These are phyloP conservation scores for Blastobotrys muscicola DNA, from an alignment of 805 yeast genomes.

Conservation along the genomic window DNA sequence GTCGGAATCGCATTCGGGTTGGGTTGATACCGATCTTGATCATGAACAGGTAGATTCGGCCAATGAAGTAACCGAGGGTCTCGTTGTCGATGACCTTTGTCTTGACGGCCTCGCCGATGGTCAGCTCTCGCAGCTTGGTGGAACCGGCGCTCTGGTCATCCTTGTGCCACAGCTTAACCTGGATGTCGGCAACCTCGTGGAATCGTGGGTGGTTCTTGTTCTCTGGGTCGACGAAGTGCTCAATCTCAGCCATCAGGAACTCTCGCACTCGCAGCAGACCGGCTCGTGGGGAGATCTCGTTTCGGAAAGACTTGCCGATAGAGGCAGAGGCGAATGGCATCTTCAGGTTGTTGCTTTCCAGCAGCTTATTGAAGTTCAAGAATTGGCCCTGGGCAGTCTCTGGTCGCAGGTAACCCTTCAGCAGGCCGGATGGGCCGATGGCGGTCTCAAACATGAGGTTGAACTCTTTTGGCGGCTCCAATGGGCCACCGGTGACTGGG, in stretches of 20 bases:
- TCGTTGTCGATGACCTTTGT: slow-evolving; percentile 89
- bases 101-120: slow-evolving; percentile 86
- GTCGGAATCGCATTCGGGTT: slow-evolving; percentile 84
- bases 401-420: slow-evolving; percentile 93
- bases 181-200: slow-evolving; percentile 60
- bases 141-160: slow-evolving; percentile 81
- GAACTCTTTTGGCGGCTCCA: slow-evolving; percentile 90
- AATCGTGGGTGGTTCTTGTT: slow-evolving; percentile 79
- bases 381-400: slow-evolving; percentile 99
- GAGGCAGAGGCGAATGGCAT: slow-evolving; percentile 99
- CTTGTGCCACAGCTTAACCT: slow-evolving; percentile 74
- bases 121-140: slow-evolving; percentile 50
- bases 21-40: slow-evolving; percentile 84
- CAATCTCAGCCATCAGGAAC: slow-evolving; percentile 98
- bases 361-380: slow-evolving; percentile 84
- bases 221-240: slow-evolving; percentile 92
- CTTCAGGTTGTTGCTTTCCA: slow-evolving; percentile 88
- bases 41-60: slow-evolving; percentile 82
- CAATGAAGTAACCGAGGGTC: slow-evolving; percentile 94
- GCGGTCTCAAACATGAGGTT: slow-evolving; percentile 99
- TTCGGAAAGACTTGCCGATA: slow-evolving; percentile 97
- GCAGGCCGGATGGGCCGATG: slow-evolving; percentile 95
- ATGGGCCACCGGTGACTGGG: slow-evolving; percentile 79
- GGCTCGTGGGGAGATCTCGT: slow-evolving; percentile 97
- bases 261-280: slow-evolving; percentile 97